Percentiles rank a stretch among this genome's conserved stretches.
Evolutionary conservation across 2,329 filamentous ascomycete species (phyloP).

Genomic region (Zelopaecilomyces penicillatus): DNA sequence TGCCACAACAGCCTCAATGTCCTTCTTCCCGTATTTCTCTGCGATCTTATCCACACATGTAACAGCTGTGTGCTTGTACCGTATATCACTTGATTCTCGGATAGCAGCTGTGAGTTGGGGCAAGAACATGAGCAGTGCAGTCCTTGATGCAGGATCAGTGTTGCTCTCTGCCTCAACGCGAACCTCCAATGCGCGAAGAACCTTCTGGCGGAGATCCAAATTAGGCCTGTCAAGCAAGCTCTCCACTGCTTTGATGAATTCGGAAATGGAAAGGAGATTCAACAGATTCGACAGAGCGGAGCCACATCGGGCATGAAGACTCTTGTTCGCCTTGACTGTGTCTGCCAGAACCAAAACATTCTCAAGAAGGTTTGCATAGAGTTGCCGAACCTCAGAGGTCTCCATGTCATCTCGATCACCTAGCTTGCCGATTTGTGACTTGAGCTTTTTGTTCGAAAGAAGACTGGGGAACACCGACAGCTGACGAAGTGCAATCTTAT

Average conservation of each 20-base stretch:
- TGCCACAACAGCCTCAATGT: conserved; percentile 64
- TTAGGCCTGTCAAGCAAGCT: conserved; percentile 69
- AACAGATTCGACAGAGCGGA: conserved; percentile 72
- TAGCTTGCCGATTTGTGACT: conserved; percentile 45
- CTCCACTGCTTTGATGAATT: conserved; percentile 85
- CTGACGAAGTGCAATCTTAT: conserved; percentile 44
- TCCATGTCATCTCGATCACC: conserved; percentile 58
- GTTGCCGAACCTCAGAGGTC: conserved; percentile 54
- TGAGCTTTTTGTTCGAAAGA: conserved; percentile 49
- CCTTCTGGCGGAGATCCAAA: conserved; percentile 68
- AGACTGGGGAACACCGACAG: conserved; percentile 50
- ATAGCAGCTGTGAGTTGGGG: conserved; percentile 72
- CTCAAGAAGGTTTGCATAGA: conserved; percentile 63
- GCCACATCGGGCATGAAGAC: conserved; percentile 51
- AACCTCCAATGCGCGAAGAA: conserved; percentile 70
- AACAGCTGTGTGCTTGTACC: conserved; percentile 77
- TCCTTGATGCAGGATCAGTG: conserved; percentile 58
- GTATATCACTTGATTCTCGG: conserved; percentile 59
- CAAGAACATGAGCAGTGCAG: conserved; percentile 68
- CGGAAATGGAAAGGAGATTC: conserved; percentile 72
- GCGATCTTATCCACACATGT: conserved; percentile 87
- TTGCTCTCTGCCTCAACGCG: conserved; percentile 68
- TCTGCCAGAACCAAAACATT: conserved; percentile 59
- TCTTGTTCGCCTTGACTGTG: conserved; percentile 47
- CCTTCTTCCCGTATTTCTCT: conserved; percentile 92